phyloP scores from a whole-genome alignment of 305 asterid genomes.

The Nicotiana rustica region DNA sequence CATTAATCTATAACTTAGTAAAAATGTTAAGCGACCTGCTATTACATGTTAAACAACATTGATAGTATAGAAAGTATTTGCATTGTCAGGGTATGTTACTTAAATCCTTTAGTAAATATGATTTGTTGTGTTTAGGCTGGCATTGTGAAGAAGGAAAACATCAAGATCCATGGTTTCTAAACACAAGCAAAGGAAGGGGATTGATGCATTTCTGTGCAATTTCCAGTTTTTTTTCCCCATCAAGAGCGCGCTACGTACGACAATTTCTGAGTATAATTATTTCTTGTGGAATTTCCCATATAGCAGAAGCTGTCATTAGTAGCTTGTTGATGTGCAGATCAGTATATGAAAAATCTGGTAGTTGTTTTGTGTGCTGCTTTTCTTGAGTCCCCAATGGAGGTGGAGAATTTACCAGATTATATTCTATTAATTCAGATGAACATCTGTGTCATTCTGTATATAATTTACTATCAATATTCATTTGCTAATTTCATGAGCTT shows the following conservation, averaged over 20 bases:
- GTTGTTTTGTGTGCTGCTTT: neutral
- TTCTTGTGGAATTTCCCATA: too few species aligned
- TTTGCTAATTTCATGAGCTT: conserved; percentile 26
- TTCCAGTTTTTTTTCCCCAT: conserved; percentile 33
- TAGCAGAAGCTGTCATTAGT: conserved; percentile 9
- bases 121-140: conserved; percentile 60
- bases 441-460: conserved; percentile 28
- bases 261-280: neutral
- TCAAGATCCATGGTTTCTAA: conserved; percentile 94
- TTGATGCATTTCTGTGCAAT: conserved; percentile 30
- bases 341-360: neutral
- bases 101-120: neutral
- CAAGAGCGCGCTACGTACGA: neutral
- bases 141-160: conserved; percentile 88
- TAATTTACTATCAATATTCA: conserved; percentile 15
- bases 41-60: too few species aligned
- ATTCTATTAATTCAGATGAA: conserved; percentile 23
- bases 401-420: conserved; percentile 17
- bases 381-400: conserved; percentile 28
- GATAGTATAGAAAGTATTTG: too few species aligned
- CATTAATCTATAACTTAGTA: too few species aligned
- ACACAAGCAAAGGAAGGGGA: conserved; percentile 35
- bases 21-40: too few species aligned
- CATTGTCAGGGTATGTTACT: neutral
- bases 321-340: conserved; percentile 28